Percentiles rank a stretch among this genome's conserved stretches.
These are phyloP conservation scores for Xylaria curta DNA, from an alignment of 495 filamentous ascomycete species.

Conservation along the genomic window DNA sequence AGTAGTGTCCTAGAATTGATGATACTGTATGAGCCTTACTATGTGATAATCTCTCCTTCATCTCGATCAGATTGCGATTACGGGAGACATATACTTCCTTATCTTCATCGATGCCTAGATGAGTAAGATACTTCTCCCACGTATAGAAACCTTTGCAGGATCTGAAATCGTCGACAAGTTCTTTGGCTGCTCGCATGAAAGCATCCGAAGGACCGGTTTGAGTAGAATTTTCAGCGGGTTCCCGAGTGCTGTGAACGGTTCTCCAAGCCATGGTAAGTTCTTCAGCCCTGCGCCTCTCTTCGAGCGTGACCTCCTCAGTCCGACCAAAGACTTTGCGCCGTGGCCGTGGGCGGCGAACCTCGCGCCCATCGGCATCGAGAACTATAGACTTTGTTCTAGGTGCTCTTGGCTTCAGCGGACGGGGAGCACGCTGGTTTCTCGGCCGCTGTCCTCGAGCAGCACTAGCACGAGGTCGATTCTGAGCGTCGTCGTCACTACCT, in stretches of 20 bases:
- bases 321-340: slow-evolving; percentile 38
- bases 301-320: slow-evolving; percentile 37
- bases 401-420: slow-evolving; percentile 24
- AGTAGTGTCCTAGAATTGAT: slow-evolving; percentile 22
- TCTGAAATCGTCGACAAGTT: slow-evolving; percentile 80
- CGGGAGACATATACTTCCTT: slow-evolving; percentile 54
- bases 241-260: slow-evolving; percentile 30
- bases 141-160: slow-evolving; percentile 79
- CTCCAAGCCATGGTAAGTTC: slow-evolving; percentile 35
- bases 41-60: slow-evolving; percentile 68
- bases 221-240: not conserved
- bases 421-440: slow-evolving; percentile 23
- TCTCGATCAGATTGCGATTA: slow-evolving; percentile 68
- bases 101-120: slow-evolving; percentile 67
- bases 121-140: slow-evolving; percentile 70
- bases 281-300: slow-evolving; percentile 35
- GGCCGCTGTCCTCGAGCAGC: slow-evolving; percentile 8
- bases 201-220: slow-evolving; percentile 26
- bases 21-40: slow-evolving; percentile 43
- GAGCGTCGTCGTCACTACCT: slow-evolving; percentile 22
- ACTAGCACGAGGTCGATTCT: slow-evolving; percentile 13
- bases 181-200: slow-evolving; percentile 72
- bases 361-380: not conserved
- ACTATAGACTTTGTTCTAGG: not conserved
- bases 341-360: slow-evolving; percentile 13